Conservation (phyloP, 768 basidiomycete genomes). For the Termitomyces bulborhizus region DNA sequence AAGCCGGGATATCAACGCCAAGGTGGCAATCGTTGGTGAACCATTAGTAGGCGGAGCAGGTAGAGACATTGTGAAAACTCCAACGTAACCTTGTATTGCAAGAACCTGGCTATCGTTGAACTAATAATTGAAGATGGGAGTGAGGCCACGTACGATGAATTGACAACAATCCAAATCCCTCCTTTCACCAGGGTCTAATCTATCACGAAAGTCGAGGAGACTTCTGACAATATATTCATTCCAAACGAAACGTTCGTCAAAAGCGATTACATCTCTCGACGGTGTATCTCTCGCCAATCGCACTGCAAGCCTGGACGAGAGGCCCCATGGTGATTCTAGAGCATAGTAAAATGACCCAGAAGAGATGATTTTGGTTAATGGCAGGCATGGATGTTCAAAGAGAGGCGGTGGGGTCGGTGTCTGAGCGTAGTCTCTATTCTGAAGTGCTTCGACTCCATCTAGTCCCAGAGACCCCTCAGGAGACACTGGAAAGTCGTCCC, state of each 20-base stretch:
- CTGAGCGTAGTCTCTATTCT: constrained; percentile 44
- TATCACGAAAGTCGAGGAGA: constrained; percentile 81
- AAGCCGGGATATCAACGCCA: constrained; percentile 80
- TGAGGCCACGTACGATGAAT: constrained; percentile 60
- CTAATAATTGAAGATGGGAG: constrained; percentile 5
- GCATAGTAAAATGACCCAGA: constrained; percentile 95
- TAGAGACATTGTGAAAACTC: constrained; percentile 71
- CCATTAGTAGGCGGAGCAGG: constrained; percentile 72
- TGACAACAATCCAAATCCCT: constrained; percentile 76
- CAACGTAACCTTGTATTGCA: constrained; percentile 92
- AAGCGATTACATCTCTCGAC: constrained; percentile 47
- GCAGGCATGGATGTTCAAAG: constrained; percentile 86
- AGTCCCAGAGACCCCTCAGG: constrained; percentile 47
- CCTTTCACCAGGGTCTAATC: constrained; percentile 63
- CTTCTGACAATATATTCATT: constrained; percentile 88
- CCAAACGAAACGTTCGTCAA: constrained; percentile 90
- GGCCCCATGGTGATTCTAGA: constrained; percentile 76
- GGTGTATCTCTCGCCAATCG: constrained; percentile 51
- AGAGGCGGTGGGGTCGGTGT: constrained; percentile 38
- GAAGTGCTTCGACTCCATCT: constrained; percentile 45
- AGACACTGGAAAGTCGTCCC: constrained; percentile 67
- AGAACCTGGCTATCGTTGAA: constrained; percentile 48
- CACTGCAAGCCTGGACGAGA: constrained; percentile 75
- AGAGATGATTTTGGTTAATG: constrained; percentile 85
- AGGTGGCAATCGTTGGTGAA: constrained; percentile 63